Conservation (phyloP, 768 basidiomycete species). For the Leccinum uliginosum region DNA sequence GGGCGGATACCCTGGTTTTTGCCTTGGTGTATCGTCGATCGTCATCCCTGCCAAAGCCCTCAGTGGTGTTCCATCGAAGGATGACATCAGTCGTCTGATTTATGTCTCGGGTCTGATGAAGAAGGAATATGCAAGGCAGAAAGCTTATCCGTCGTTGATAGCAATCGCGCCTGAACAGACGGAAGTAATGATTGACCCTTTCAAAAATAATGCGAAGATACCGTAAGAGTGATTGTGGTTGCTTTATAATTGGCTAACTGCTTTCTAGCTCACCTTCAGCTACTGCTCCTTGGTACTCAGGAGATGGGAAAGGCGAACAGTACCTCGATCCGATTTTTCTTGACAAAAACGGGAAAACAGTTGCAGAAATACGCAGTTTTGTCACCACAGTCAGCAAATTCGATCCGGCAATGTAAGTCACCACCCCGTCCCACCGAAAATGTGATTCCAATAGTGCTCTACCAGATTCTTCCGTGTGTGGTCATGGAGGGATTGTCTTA, state of each 20-base stretch:
- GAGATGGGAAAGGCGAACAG: neutral
- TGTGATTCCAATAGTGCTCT: too few species aligned
- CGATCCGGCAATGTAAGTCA: neutral
- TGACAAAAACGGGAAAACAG: neutral
- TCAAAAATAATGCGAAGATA: neutral
- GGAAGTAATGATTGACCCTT: neutral
- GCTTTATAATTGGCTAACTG: neutral
- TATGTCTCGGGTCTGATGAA: neutral
- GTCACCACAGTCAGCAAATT: neutral
- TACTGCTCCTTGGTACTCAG: neutral
- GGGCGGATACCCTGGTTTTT: neutral
- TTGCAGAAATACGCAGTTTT: neutral
- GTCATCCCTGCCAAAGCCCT: neutral
- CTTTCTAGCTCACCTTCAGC: neutral
- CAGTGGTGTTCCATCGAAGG: neutral
- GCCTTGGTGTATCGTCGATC: neutral
- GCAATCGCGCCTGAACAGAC: neutral
- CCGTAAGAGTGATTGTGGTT: neutral
- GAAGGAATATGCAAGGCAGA: neutral
- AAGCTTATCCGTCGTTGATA: neutral
- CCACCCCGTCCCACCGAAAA: neutral
- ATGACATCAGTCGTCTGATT: neutral
- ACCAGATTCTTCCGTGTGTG: slow-evolving; percentile 1
- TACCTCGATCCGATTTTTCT: neutral
- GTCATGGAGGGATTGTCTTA: slow-evolving; percentile 1